Evolutionary conservation across 495 filamentous ascomycete species (phyloP).

Genomic region (Talaromyces stipitatus): DNA sequence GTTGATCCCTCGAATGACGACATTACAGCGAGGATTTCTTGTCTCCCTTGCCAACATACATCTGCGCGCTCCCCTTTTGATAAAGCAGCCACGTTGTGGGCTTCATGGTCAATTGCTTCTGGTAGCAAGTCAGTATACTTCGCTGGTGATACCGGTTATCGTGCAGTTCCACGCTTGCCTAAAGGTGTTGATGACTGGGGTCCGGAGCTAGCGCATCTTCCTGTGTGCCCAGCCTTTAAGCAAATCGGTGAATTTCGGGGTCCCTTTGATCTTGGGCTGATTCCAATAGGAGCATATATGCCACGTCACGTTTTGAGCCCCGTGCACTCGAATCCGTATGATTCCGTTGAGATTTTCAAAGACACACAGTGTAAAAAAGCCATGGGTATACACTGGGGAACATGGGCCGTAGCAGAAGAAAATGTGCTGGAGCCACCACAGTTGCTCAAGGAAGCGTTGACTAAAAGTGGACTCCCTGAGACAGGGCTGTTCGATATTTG

Average conservation of each 20-base stretch:
- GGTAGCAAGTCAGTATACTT: conserved; percentile 70
- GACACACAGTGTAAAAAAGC: conserved; percentile 80
- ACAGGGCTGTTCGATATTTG: conserved; percentile 81
- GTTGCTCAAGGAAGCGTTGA: conserved; percentile 69
- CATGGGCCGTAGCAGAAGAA: conserved; percentile 85
- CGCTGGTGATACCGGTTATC: conserved; percentile 77
- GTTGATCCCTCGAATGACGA: conserved; percentile 13
- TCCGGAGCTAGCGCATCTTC: conserved; percentile 56
- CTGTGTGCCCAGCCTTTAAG: conserved; percentile 78
- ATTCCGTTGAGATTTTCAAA: conserved; percentile 82
- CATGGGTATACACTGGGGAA: conserved; percentile 91
- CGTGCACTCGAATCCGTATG: conserved; percentile 84
- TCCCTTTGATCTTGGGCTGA: conserved; percentile 86
- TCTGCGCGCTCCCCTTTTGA: conserved; percentile 55
- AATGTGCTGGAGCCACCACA: conserved; percentile 77
- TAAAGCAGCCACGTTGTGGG: conserved; percentile 62
- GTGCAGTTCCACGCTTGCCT: conserved; percentile 64
- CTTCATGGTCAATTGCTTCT: conserved; percentile 62
- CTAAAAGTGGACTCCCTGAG: conserved; percentile 58
- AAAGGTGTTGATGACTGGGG: conserved; percentile 66
- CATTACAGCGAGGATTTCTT: conserved; percentile 59
- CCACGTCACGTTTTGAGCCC: conserved; percentile 68
- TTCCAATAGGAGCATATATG: conserved; percentile 89
- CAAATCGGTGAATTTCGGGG: conserved; percentile 77
- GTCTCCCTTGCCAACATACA: conserved; percentile 70